These are phyloP conservation scores for Ramularia endophylla DNA, from an alignment of 2,329 filamentous ascomycete species.

Conservation along the genomic window DNA sequence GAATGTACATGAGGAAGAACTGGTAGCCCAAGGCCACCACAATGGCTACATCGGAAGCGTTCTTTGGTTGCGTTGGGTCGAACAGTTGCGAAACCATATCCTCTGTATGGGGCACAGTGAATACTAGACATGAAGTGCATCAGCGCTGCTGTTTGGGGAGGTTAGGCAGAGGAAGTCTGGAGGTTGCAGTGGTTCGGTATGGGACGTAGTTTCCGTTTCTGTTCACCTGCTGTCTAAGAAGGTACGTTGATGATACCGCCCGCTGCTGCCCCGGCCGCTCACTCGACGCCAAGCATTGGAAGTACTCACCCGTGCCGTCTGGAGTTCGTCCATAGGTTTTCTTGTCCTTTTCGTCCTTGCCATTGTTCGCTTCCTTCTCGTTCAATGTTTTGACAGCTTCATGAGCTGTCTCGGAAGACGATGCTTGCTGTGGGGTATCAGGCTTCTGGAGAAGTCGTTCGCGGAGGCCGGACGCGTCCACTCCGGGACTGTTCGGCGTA, in stretches of 20 bases:
- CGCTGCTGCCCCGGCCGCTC: constrained; percentile 1
- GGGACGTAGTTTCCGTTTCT: constrained; percentile 3
- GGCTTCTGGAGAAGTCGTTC: constrained; percentile 39
- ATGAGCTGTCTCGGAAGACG: constrained; percentile 35
- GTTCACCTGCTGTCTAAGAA: constrained; percentile 10
- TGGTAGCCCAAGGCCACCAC: constrained; percentile 71
- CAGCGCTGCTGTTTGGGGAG: constrained; percentile 17
- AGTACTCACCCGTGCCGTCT: constrained; percentile 73
- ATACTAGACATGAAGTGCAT: constrained; percentile 55
- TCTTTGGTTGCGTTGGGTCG: constrained; percentile 92
- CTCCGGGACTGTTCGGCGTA: constrained; percentile 11
- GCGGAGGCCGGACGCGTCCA: constrained; percentile 37
- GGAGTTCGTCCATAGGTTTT: constrained; percentile 90
- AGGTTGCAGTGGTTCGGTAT: constrained; percentile 1
- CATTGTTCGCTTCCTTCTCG: constrained; percentile 41
- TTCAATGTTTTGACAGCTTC: constrained; percentile 46
- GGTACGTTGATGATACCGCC: constrained; percentile 3
- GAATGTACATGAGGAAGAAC: constrained; percentile 64
- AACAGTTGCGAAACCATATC: constrained; percentile 99
- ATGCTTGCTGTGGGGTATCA: constrained; percentile 26
- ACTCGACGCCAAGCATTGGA: constrained; percentile 7
- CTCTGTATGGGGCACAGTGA: constrained; percentile 90
- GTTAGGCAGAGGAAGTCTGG: background rate
- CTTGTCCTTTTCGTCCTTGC: constrained; percentile 50
- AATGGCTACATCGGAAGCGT: constrained; percentile 77